phyloP scores from a whole-genome alignment of 441 rosid genomes.

The Metrosideros polymorpha region DNA sequence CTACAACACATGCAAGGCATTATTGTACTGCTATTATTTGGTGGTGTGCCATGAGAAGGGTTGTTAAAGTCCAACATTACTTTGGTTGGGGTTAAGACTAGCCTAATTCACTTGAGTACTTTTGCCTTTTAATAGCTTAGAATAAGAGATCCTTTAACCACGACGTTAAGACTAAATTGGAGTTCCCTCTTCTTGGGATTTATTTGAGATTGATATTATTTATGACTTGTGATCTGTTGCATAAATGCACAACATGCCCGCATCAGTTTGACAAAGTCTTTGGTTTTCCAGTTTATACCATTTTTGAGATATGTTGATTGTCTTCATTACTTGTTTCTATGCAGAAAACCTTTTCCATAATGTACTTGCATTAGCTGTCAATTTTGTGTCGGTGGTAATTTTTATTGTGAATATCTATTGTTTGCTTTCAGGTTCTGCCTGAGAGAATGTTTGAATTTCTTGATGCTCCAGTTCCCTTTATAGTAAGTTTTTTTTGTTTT shows the following conservation, averaged over 20 bases:
- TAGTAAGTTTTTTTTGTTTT: conserved; percentile 43
- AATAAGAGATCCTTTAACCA: background rate
- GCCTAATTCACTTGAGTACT: background rate
- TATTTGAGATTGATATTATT: background rate
- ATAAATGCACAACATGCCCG: background rate
- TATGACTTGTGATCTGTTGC: background rate
- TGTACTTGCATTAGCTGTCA: background rate
- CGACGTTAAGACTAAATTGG: background rate
- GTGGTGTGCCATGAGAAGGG: background rate
- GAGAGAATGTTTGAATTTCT: conserved; percentile 90
- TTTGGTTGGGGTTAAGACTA: background rate
- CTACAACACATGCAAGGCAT: background rate
- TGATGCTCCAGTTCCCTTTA: conserved; percentile 97
- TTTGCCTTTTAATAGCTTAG: background rate
- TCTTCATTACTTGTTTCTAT: background rate
- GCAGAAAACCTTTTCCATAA: background rate
- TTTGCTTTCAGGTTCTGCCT: conserved; percentile 65
- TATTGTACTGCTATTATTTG: background rate
- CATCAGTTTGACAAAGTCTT: background rate
- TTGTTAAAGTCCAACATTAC: background rate
- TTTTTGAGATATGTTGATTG: background rate
- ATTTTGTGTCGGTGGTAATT: background rate
- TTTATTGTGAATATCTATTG: background rate
- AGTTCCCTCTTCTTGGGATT: background rate
- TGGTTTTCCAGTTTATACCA: background rate